Conservation (phyloP, 2,329 filamentous ascomycete genomes). For the Aspergillus ibericus region DNA sequence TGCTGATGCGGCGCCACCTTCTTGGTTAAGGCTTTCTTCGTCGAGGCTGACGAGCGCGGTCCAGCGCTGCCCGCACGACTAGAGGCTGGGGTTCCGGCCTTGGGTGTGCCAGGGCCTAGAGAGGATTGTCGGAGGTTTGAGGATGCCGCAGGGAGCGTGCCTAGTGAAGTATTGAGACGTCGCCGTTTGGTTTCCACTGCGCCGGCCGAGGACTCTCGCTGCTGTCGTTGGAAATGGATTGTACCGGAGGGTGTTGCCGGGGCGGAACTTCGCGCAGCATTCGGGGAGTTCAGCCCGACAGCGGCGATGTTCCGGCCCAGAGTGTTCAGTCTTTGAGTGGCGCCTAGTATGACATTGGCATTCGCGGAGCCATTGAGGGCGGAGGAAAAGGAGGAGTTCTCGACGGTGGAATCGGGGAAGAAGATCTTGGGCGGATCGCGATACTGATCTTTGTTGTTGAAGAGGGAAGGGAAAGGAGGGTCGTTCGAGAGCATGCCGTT, state of each 20-base stretch:
- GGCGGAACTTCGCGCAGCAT: constrained; percentile 43
- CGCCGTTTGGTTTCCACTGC: constrained; percentile 60
- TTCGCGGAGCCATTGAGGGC: constrained; percentile 59
- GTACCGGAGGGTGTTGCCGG: constrained; percentile 46
- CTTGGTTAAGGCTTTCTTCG: constrained; percentile 52
- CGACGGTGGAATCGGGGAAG: constrained; percentile 48
- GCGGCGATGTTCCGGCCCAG: constrained; percentile 31
- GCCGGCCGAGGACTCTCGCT: constrained; percentile 57
- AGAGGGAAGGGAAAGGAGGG: constrained; percentile 59
- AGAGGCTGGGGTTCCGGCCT: constrained; percentile 54
- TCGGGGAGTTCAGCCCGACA: constrained; percentile 42
- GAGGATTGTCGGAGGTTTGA: constrained; percentile 62
- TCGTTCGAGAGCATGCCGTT: constrained; percentile 62
- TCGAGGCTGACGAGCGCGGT: constrained; percentile 44
- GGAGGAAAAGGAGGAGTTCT: constrained; percentile 43
- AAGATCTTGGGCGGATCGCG: constrained; percentile 50
- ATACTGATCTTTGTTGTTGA: constrained; percentile 50
- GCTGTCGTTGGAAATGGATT: constrained; percentile 46
- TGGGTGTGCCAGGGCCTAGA: constrained; percentile 63
- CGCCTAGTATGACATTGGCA: constrained; percentile 53
- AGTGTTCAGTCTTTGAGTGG: constrained; percentile 50
- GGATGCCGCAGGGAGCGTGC: constrained; percentile 54
- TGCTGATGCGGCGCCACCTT: constrained; percentile 58
- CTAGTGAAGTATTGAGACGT: constrained; percentile 54
- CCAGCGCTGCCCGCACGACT: constrained; percentile 61